Evolutionary conservation across 345 rosid species (phyloP).

Genomic region (Populus nigra): DNA sequence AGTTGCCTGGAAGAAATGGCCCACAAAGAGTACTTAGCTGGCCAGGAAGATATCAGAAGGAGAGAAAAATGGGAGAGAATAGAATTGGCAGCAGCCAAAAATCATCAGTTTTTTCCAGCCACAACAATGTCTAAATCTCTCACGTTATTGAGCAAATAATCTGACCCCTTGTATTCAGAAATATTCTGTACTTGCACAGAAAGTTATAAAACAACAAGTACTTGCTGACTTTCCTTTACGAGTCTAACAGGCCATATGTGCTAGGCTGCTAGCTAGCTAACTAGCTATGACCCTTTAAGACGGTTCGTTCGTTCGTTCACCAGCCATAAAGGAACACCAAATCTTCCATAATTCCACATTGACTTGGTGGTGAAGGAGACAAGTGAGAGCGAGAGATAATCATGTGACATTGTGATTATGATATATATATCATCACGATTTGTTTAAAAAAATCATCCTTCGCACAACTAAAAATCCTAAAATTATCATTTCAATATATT

Average conservation of each 20-base stretch:
- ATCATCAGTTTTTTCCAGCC: conserved; percentile 20
- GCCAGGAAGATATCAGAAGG: conserved; percentile 34
- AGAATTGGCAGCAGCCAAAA: conserved; percentile 43
- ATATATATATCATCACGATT: too few relatives aligned
- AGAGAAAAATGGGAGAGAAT: conserved; percentile 48
- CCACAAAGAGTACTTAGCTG: conserved; percentile 27
- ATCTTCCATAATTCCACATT: neutral
- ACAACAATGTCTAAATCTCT: conserved; percentile 12
- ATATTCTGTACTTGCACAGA: neutral
- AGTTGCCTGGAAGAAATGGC: conserved; percentile 33
- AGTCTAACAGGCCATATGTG: neutral
- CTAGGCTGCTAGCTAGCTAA: neutral
- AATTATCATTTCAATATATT: too few relatives aligned
- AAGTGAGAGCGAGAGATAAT: neutral
- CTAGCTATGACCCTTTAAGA: too few relatives aligned
- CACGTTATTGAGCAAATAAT: conserved; percentile 17
- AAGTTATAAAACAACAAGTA: neutral
- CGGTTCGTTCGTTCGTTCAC: neutral
- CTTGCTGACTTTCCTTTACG: neutral
- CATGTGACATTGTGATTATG: too few relatives aligned
- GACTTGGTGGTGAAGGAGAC: neutral
- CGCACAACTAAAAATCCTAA: too few relatives aligned
- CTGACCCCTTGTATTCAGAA: neutral
- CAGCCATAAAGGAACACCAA: neutral
- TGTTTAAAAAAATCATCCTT: too few relatives aligned